phyloP scores from a whole-genome alignment of 768 basidiomycete genomes.

The Naematelia aurantialba region DNA sequence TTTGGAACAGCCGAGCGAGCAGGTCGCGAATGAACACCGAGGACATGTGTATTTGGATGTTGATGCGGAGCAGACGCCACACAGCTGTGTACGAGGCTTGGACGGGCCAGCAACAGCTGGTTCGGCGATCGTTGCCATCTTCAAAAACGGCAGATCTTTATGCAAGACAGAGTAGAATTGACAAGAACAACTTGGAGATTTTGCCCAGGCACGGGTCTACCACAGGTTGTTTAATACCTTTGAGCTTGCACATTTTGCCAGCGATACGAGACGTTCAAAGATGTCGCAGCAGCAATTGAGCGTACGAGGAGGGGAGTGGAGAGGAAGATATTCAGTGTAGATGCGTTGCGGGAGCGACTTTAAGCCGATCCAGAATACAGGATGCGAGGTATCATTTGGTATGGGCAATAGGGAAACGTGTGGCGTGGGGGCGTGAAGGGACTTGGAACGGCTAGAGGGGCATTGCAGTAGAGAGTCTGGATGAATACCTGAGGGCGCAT shows the following conservation, averaged over 20 bases:
- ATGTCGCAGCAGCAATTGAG: not conserved
- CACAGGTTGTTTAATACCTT: not conserved
- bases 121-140: not conserved
- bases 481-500: not conserved
- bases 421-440: conserved; percentile 8
- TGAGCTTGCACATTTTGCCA: not conserved
- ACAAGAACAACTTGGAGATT: not conserved
- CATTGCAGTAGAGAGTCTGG: conserved; percentile 6
- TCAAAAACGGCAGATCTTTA: not conserved
- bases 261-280: not conserved
- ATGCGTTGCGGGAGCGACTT: conserved; percentile 5
- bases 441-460: conserved; percentile 18
- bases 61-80: conserved; percentile 21
- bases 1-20: conserved; percentile 42
- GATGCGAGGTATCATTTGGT: conserved; percentile 12
- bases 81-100: conserved; percentile 4
- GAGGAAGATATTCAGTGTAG: not conserved
- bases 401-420: conserved; percentile 10
- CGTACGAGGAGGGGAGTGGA: not conserved
- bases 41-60: conserved; percentile 49
- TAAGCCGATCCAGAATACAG: conserved; percentile 4
- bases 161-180: not conserved
- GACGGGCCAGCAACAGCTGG: conserved; percentile 2
- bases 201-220: not conserved
- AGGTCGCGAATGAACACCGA: conserved; percentile 38